A percentile compares a stretch with the other conserved stretches of the same genome.
phyloP scores from a whole-genome alignment of 306 rosid species.

The Betula pendula region DNA sequence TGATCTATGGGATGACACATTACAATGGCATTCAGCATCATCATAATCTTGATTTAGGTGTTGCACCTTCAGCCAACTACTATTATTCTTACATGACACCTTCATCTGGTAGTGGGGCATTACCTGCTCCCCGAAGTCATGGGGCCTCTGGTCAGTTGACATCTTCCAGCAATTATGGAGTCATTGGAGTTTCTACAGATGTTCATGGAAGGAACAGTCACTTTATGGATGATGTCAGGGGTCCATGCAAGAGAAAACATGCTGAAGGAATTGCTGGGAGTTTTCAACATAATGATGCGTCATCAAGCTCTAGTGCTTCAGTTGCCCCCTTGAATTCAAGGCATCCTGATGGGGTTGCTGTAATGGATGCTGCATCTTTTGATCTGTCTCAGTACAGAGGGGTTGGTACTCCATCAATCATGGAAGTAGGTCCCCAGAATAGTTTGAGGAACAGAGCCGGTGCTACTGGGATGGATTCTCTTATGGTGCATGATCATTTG shows the following conservation, averaged over 20 bases:
- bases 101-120: constrained; percentile 58
- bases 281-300: constrained; percentile 55
- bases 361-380: constrained; percentile 56
- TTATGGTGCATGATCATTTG: constrained; percentile 60
- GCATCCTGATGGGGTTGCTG: constrained; percentile 62
- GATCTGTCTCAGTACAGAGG: constrained; percentile 46
- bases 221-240: constrained; percentile 69
- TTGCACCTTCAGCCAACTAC: constrained; percentile 50
- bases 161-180: constrained; percentile 57
- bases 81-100: constrained; percentile 70
- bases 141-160: constrained; percentile 55
- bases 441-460: constrained; percentile 53
- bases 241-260: constrained; percentile 78
- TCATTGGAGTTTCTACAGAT: constrained; percentile 56
- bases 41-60: constrained; percentile 62
- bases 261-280: constrained; percentile 66
- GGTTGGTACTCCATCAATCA: constrained; percentile 44
- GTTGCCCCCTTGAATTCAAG: constrained; percentile 57
- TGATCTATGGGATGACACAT: constrained; percentile 63
- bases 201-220: constrained; percentile 57
- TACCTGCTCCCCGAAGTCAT: constrained; percentile 62
- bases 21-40: constrained; percentile 59
- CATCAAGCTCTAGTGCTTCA: constrained; percentile 62
- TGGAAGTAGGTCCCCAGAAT: constrained; percentile 62
- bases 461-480: constrained; percentile 48